These are phyloP conservation scores for Physcomitrium patens DNA, from an alignment of 225 moss, liverwort and hornwort species.

Conservation along the genomic window DNA sequence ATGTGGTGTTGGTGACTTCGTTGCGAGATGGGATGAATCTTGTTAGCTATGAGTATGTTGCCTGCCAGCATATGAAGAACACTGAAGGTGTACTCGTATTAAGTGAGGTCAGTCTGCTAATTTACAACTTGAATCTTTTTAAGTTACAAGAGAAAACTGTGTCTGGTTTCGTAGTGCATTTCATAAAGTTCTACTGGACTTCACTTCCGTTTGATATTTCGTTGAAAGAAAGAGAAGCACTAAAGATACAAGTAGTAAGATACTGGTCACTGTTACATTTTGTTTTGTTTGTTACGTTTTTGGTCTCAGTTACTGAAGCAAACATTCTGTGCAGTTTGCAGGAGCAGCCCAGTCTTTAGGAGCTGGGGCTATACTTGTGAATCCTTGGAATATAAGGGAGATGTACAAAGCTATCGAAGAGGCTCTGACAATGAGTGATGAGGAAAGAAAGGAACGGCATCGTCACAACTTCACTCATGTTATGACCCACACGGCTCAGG, in stretches of 20 bases:
- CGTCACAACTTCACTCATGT: conserved; percentile 93
- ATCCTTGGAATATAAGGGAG: conserved; percentile 98
- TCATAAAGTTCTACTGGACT: neutral
- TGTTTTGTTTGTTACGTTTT: neutral
- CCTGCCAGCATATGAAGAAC: conserved; percentile 87
- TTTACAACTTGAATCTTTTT: neutral
- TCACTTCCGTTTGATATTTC: conserved; percentile 16
- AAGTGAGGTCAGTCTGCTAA: conserved; percentile 69
- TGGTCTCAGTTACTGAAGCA: conserved; percentile 27
- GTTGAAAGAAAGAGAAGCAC: neutral
- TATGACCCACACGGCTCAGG: conserved; percentile 92
- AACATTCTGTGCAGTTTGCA: conserved; percentile 70
- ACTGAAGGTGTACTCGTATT: conserved; percentile 82
- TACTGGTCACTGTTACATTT: neutral
- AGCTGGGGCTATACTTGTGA: conserved; percentile 96
- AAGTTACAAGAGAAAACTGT: neutral
- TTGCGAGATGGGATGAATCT: conserved; percentile 99
- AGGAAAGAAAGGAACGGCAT: conserved; percentile 86
- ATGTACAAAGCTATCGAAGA: conserved; percentile 94
- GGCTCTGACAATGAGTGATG: conserved; percentile 78
- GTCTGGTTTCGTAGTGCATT: conserved; percentile 5
- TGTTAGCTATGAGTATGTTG: conserved; percentile 98
- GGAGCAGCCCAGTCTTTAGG: conserved; percentile 98
- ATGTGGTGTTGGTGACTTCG: conserved; percentile 93
- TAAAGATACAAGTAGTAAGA: neutral